These are phyloP conservation scores for Ichthyophthirius multifiliis DNA, from an alignment of 169 alveolate species.

Conservation along the genomic window DNA sequence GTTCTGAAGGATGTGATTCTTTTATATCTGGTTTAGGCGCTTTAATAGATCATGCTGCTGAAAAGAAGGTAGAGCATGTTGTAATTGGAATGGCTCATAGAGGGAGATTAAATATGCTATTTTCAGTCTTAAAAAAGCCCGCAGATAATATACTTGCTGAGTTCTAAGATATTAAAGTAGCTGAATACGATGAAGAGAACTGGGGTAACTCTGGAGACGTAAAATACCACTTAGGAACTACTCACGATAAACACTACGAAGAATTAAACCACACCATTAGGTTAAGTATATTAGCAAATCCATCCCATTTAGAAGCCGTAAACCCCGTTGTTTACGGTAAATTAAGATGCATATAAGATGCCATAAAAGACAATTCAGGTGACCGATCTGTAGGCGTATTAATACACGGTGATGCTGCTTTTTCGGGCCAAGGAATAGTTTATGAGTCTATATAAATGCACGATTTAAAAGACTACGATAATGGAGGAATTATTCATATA, in stretches of 20 bases:
- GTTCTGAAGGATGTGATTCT: conserved; percentile 88
- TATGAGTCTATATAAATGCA: conserved; percentile 93
- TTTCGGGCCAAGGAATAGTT: conserved; percentile 95
- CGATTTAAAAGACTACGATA: conserved; percentile 82
- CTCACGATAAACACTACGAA: conserved; percentile 61
- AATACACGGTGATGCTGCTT: conserved; percentile 96
- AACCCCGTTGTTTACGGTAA: conserved; percentile 92
- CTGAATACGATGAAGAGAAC: conserved; percentile 24
- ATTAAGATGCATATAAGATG: conserved; percentile 90
- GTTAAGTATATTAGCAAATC: conserved; percentile 84
- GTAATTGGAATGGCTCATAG: conserved; percentile 96
- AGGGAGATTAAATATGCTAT: conserved; percentile 92
- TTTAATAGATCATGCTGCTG: conserved; percentile 51
- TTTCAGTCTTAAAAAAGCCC: conserved; percentile 90
- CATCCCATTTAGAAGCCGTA: conserved; percentile 94
- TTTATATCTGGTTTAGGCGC: conserved; percentile 86
- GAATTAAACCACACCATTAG: conserved; percentile 18
- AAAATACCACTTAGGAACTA: conserved; percentile 92
- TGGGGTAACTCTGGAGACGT: conserved; percentile 90
- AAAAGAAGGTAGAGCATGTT: conserved; percentile 78
- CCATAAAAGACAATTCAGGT: conserved; percentile 56
- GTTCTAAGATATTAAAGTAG: conserved; percentile 46
- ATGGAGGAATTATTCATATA: conserved; percentile 90
- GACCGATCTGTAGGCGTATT: conserved; percentile 83
- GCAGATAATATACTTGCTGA: conserved; percentile 88